Conservation (phyloP, 140 eudicot genomes). For the Oenanthe javanica region DNA sequence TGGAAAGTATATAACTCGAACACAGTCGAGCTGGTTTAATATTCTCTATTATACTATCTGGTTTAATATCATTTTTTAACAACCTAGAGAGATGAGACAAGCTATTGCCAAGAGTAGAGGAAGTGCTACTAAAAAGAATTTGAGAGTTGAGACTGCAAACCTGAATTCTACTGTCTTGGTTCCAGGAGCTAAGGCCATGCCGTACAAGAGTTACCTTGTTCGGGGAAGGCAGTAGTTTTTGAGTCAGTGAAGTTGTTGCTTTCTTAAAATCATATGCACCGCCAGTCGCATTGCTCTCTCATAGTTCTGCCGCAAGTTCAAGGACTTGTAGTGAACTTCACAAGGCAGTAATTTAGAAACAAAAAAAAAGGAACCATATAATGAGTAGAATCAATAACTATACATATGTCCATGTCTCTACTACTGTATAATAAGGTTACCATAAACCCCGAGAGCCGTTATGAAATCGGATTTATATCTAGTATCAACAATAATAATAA, state of each 20-base stretch:
- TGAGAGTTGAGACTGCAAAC: constrained; percentile 18
- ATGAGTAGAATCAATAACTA: too few species aligned
- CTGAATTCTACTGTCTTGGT: constrained; percentile 74
- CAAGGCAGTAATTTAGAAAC: background rate
- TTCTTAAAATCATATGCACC: constrained; percentile 62
- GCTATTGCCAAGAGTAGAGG: background rate
- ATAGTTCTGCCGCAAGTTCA: constrained; percentile 23
- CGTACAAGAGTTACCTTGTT: constrained; percentile 70
- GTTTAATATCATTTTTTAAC: too few species aligned
- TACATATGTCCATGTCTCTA: too few species aligned
- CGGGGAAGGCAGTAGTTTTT: constrained; percentile 43
- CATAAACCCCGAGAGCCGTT: too few species aligned
- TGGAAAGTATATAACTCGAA: background rate
- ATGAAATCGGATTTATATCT: too few species aligned
- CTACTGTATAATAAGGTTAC: too few species aligned
- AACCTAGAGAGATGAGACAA: too few species aligned
- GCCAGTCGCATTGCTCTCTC: constrained; percentile 44
- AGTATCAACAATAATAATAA: too few species aligned
- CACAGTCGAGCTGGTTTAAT: background rate
- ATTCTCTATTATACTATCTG: background rate
- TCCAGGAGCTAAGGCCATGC: constrained; percentile 84
- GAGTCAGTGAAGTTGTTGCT: constrained; percentile 69
- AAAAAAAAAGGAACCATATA: too few species aligned
- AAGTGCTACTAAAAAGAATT: background rate
- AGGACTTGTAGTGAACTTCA: background rate